phyloP scores from a whole-genome alignment of 1,284 basidiomycete genomes.

The Mycena sp. region DNA sequence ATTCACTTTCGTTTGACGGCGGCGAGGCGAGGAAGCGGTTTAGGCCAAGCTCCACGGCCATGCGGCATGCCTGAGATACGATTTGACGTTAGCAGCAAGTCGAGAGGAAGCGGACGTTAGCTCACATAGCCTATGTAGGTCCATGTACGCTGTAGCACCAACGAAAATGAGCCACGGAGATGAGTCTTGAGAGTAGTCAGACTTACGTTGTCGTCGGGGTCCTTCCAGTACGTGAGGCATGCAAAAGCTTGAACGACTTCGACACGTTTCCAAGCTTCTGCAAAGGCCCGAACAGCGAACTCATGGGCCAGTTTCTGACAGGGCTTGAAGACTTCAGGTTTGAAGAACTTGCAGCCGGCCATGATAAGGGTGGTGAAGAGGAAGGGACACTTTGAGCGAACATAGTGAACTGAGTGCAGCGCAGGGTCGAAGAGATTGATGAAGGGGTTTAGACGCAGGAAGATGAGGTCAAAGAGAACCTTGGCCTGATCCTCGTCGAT shows the following conservation, averaged over 20 bases:
- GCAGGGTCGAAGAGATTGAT: conserved; percentile 86
- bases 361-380: conserved; percentile 85
- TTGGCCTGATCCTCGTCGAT: conserved; percentile 73
- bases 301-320: conserved; percentile 77
- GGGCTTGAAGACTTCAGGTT: conserved; percentile 69
- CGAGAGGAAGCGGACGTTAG: conserved; percentile 28
- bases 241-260: conserved; percentile 88
- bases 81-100: conserved; percentile 22
- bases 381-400: conserved; percentile 79
- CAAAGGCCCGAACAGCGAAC: conserved; percentile 78
- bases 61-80: conserved; percentile 73
- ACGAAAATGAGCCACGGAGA: conserved; percentile 32
- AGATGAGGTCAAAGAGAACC: conserved; percentile 78
- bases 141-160: conserved; percentile 71
- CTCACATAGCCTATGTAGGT: conserved; percentile 84
- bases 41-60: conserved; percentile 83
- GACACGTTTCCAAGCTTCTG: conserved; percentile 78
- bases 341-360: conserved; percentile 88
- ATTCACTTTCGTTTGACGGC: conserved; percentile 65
- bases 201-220: conserved; percentile 79
- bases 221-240: conserved; percentile 88
- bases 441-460: conserved; percentile 83
- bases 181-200: conserved; percentile 18
- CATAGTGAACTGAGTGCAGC: conserved; percentile 77
- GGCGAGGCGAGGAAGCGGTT: conserved; percentile 71